phyloP scores from a whole-genome alignment of 257 asterid genomes.

The Nicotiana benthamiana region DNA sequence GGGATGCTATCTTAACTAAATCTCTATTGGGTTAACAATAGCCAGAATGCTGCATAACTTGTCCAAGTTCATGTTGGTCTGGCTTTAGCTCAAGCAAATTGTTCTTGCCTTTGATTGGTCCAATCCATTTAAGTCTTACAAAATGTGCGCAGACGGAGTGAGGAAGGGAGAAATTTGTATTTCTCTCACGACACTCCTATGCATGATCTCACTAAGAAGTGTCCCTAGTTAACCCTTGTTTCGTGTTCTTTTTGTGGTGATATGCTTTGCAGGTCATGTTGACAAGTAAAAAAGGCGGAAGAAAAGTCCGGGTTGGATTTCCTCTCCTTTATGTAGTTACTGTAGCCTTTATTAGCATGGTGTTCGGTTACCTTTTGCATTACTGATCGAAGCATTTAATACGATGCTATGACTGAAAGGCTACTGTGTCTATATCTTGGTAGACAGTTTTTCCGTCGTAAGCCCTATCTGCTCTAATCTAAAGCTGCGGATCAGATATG shows the following conservation, averaged over 20 bases:
- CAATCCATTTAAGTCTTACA: not conserved
- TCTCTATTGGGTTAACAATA: not conserved
- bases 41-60: not conserved
- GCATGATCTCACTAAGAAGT: not conserved
- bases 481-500: not conserved
- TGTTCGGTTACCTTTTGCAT: slow-evolving; percentile 38
- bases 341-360: slow-evolving; percentile 55
- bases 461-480: not conserved
- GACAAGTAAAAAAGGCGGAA: slow-evolving; percentile 26
- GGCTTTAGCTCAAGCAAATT: not conserved
- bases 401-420: not conserved
- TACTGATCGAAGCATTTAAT: not conserved
- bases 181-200: not conserved
- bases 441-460: not conserved
- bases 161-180: not conserved
- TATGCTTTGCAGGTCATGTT: slow-evolving; percentile 33
- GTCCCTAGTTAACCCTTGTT: not conserved
- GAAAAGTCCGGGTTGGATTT: slow-evolving; percentile 51
- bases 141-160: not conserved
- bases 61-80: not conserved
- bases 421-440: not conserved
- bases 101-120: not conserved
- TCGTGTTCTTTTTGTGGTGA: not conserved
- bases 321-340: slow-evolving; percentile 65
- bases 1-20: not conserved